Evolutionary conservation across 164 flowering plant genomes (phyloP), one percentile per base, ranked within the genome.

Genomic region (Tetracentron sinense): DNA sequence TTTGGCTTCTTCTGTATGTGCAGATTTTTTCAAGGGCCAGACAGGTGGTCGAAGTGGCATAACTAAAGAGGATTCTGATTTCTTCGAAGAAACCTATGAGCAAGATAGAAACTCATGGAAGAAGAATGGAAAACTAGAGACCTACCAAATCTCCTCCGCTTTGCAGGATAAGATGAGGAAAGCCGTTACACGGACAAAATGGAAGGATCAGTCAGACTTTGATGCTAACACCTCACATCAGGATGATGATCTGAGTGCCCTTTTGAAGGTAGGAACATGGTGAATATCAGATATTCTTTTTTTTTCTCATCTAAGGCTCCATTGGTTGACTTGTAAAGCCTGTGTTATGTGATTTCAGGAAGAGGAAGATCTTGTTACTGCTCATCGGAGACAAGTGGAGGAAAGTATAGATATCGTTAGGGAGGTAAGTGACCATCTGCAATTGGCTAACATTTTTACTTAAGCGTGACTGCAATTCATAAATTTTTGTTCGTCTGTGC

Each of bases 331-430:
- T 17, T 30, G 27, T 56, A 51, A 55, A 6, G 1, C 21, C 14
- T 50, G 26, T 7, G 33, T 8, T 63, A 15, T 2, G 22, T 69
- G 51, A n/a, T 78, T 35, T 48, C 62, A 87, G 91, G 91, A 87
- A 70, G 94, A 89, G 75, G 90, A 85, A 62, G 85, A 83, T 71
- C 87, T 89, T 73, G 88, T 89, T 23, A 72, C 62, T 80, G 90
- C 90, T 58, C 90, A 89, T 49, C 62, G 89, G 19, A 81, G 65
- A 72, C 84, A 75, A 71, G 92, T 89, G 57, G 96, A 86, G 73
- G 87, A 83, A 54, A 86, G 92, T 3, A 82, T 89, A 26, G 81
- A 83, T 64, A 85, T 85, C 60, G 89, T 89, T 51, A 72, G 77
- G 56, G 92, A 85, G 92, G 96, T 89, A 4, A 42, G 80, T 66